These are phyloP conservation scores for Xylaria flabelliformis DNA, from an alignment of 495 filamentous ascomycete genomes.

Conservation along the genomic window DNA sequence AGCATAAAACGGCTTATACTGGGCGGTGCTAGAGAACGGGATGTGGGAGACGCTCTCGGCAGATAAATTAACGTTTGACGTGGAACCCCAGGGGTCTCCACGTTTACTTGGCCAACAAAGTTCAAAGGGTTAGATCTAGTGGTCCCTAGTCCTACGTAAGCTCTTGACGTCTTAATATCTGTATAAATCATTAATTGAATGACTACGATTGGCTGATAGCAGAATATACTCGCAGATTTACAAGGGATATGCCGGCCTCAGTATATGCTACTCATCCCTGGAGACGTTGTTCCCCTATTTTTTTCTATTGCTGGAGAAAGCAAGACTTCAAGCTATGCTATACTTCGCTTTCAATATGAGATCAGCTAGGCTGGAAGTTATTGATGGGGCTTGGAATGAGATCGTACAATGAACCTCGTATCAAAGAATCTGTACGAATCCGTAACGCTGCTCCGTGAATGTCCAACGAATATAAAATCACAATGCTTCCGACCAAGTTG, in stretches of 20 bases:
- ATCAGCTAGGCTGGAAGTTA: neutral
- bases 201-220: neutral
- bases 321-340: neutral
- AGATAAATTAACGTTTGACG: constrained; percentile 9
- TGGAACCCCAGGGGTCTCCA: neutral
- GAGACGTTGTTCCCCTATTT: neutral
- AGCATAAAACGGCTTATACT: neutral
- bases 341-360: neutral
- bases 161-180: neutral
- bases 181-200: neutral
- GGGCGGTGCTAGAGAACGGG: neutral
- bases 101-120: neutral
- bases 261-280: neutral
- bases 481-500: neutral
- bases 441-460: neutral
- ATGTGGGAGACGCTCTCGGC: constrained; percentile 4
- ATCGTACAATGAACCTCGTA: neutral
- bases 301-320: neutral
- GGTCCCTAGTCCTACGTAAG: constrained; percentile 2
- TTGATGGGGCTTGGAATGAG: neutral
- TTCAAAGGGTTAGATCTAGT: neutral
- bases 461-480: constrained; percentile 13
- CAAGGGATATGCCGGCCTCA: neutral
- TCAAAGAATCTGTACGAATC: neutral
- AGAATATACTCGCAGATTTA: neutral